A percentile compares a stretch with the other conserved stretches of the same genome.
These are phyloP conservation scores for Penicillium sp. DNA, from an alignment of 2,329 filamentous ascomycete genomes.

Conservation along the genomic window DNA sequence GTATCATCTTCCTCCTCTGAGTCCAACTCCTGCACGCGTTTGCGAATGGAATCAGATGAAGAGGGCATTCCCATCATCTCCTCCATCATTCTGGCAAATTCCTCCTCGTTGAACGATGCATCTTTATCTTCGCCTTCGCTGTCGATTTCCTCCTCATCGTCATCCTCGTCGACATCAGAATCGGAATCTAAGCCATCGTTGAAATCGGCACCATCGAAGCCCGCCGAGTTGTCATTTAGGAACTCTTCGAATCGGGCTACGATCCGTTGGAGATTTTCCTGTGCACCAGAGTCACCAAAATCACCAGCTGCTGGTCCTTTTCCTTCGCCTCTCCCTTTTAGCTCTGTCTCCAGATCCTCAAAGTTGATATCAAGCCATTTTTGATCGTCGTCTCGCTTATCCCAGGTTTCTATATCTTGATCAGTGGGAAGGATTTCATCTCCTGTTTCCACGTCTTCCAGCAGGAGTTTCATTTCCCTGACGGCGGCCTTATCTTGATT, in stretches of 20 bases:
- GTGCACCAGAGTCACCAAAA: slow-evolving; percentile 46
- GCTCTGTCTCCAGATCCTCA: slow-evolving; percentile 78
- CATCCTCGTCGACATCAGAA: slow-evolving; percentile 49
- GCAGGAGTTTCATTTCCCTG: slow-evolving; percentile 69
- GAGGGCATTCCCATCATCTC: slow-evolving; percentile 76
- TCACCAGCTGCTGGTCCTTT: slow-evolving; percentile 26
- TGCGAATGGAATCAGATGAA: slow-evolving; percentile 29
- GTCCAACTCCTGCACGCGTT: slow-evolving; percentile 48
- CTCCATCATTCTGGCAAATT: slow-evolving; percentile 83
- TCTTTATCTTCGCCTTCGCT: slow-evolving; percentile 69
- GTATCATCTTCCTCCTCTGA: slow-evolving; percentile 56
- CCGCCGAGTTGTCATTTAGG: slow-evolving; percentile 78
- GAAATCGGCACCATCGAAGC: slow-evolving; percentile 71
- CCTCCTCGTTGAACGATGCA: slow-evolving; percentile 75
- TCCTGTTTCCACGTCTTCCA: slow-evolving; percentile 71
- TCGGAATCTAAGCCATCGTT: slow-evolving; percentile 66
- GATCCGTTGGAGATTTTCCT: slow-evolving; percentile 73
- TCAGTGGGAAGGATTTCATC: slow-evolving; percentile 68
- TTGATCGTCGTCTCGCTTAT: slow-evolving; percentile 71
- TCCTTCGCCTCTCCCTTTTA: slow-evolving; percentile 55
- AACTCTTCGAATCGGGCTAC: slow-evolving; percentile 93
- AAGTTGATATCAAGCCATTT: slow-evolving; percentile 91
- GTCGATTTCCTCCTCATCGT: slow-evolving; percentile 53
- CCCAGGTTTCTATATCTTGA: slow-evolving; percentile 68
- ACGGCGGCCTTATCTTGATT: slow-evolving; percentile 65